Conservation (phyloP, 2,329 filamentous ascomycete genomes). For the Fusarium nelsonii region DNA sequence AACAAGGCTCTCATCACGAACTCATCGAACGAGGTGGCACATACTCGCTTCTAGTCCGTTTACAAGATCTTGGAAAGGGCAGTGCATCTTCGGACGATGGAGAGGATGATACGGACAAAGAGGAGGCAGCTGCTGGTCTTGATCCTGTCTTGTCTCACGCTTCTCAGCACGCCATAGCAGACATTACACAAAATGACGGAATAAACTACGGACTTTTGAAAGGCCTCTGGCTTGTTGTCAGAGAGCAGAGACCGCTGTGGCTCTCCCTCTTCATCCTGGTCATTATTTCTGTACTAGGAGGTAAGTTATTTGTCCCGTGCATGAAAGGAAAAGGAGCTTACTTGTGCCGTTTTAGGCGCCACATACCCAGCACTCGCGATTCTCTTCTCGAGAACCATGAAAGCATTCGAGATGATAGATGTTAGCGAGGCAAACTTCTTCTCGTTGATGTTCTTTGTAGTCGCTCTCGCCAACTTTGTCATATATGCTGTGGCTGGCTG, state of each 20-base stretch:
- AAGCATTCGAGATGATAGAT: conserved; percentile 53
- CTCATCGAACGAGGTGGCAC: conserved; percentile 62
- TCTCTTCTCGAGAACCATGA: conserved; percentile 56
- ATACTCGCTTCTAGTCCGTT: conserved; percentile 64
- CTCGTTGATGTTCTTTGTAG: conserved; percentile 67
- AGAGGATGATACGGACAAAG: conserved; percentile 50
- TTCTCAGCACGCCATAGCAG: conserved; percentile 41
- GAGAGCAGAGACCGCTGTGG: conserved; percentile 50
- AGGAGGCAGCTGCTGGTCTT: conserved; percentile 53
- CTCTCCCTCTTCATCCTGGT: conserved; percentile 34
- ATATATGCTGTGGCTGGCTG: conserved; percentile 57
- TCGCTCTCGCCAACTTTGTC: conserved; percentile 61
- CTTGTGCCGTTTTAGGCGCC: conserved; percentile 45
- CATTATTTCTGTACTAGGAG: conserved; percentile 47
- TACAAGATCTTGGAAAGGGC: conserved; percentile 55
- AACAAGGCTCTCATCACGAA: conserved; percentile 72
- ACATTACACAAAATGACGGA: conserved; percentile 13
- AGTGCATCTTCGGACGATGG: conserved; percentile 20
- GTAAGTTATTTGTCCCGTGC: conserved; percentile 29
- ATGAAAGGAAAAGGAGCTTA: background rate
- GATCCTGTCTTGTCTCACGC: conserved; percentile 39
- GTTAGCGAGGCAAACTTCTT: conserved; percentile 62
- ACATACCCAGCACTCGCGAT: conserved; percentile 58
- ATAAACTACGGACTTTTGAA: conserved; percentile 47
- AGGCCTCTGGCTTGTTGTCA: conserved; percentile 50